Percentiles rank a stretch among this genome's conserved stretches.
phyloP scores from a whole-genome alignment of 208 protist species.

The Acanthamoeba triangularis region DNA sequence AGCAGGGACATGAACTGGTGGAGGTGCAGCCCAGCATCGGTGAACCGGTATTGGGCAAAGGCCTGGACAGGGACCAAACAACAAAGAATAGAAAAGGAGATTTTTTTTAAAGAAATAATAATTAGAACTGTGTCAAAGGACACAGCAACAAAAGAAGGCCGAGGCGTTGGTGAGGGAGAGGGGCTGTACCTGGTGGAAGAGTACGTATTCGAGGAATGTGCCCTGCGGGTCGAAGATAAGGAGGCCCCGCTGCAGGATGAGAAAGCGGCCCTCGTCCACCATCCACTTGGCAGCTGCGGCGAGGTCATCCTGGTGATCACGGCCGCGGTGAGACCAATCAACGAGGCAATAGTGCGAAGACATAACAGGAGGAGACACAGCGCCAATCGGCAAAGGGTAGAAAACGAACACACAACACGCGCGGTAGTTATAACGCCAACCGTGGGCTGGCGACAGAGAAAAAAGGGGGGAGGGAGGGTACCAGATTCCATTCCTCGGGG shows the following conservation, averaged over 20 bases:
- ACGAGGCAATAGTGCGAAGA: background rate
- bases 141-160: background rate
- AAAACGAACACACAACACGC: no score
- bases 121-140: background rate
- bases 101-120: no score
- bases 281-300: background rate
- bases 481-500: background rate
- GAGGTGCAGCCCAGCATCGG: background rate
- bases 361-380: background rate
- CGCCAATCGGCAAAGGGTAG: background rate
- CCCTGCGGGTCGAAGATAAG: constrained; percentile 46
- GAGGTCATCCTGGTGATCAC: constrained; percentile 13
- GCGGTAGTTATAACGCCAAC: no score
- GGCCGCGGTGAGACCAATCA: background rate
- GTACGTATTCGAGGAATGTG: constrained; percentile 66
- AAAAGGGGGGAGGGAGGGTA: background rate
- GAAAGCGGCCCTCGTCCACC: background rate
- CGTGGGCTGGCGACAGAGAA: background rate
- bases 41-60: constrained; percentile 66
- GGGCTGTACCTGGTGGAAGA: constrained; percentile 53
- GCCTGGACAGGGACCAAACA: background rate
- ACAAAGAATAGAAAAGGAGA: no score
- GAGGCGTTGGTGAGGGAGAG: background rate
- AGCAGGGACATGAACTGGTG: constrained; percentile 23
- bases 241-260: constrained; percentile 25